phyloP scores from a whole-genome alignment of 176 grass and related monocot species.

The Musa itinerans region DNA sequence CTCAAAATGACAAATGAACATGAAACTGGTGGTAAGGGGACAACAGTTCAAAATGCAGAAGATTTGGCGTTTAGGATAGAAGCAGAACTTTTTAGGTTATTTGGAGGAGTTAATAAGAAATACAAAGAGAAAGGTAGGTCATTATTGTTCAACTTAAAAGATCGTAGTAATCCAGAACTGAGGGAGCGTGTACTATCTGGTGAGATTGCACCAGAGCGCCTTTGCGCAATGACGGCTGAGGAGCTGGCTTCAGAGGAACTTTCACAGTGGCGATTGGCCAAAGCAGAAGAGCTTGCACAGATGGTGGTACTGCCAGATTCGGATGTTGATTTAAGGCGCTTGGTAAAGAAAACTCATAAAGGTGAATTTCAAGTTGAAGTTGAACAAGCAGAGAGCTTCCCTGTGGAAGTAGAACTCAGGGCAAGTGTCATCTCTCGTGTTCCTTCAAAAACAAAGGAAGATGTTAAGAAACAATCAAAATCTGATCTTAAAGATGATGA shows the following conservation, averaged over 20 bases:
- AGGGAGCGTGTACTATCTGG: conserved; percentile 58
- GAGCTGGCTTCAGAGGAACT: conserved; percentile 88
- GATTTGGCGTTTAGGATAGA: conserved; percentile 51
- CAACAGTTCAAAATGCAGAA: conserved; percentile 29
- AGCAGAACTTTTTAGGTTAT: conserved; percentile 63
- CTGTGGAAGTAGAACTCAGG: conserved; percentile 40
- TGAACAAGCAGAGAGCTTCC: conserved; percentile 50
- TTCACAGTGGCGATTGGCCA: conserved; percentile 62
- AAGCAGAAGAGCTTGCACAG: conserved; percentile 64
- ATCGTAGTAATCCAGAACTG: conserved; percentile 55
- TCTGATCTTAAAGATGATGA: conserved; percentile 21
- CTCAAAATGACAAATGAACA: conserved; percentile 19
- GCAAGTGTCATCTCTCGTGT: conserved; percentile 25
- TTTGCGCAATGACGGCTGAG: conserved; percentile 62
- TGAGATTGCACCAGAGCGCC: conserved; percentile 45
- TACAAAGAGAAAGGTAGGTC: conserved; percentile 83
- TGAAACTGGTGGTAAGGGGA: conserved; percentile 18
- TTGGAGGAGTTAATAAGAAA: conserved; percentile 73
- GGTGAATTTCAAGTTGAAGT: conserved; percentile 77
- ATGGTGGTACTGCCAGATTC: conserved; percentile 57
- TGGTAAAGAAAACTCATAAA: conserved; percentile 81
- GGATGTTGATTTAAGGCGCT: conserved; percentile 42
- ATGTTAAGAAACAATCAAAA: conserved; percentile 8
- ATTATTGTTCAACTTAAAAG: conserved; percentile 76
- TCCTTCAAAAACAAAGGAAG: conserved; percentile 27